Conservation (phyloP, 2,329 filamentous ascomycete genomes). For the Aspergillus candidus region DNA sequence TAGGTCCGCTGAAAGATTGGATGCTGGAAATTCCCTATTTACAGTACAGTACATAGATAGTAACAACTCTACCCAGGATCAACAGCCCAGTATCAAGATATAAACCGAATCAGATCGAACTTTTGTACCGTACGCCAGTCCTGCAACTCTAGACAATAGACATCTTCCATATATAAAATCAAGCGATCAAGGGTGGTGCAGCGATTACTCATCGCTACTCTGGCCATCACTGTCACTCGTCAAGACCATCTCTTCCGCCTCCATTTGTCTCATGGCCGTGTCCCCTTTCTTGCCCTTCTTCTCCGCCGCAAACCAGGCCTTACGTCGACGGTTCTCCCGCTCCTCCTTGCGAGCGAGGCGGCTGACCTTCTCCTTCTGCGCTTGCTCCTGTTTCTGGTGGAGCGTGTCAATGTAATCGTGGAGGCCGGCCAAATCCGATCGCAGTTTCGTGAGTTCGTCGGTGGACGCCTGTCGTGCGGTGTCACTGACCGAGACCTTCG, state of each 20-base stretch:
- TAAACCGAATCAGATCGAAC: no score
- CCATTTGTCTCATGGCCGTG: constrained; percentile 33
- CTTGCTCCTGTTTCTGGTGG: constrained; percentile 33
- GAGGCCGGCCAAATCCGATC: constrained; percentile 28
- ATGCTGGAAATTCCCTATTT: no score
- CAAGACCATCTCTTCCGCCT: constrained; percentile 27
- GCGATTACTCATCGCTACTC: constrained; percentile 24
- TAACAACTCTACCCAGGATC: no score
- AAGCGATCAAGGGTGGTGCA: neutral
- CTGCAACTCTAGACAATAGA: no score
- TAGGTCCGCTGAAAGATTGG: no score
- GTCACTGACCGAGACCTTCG: constrained; percentile 31
- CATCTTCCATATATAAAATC: no score
- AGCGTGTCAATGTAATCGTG: constrained; percentile 36
- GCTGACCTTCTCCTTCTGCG: constrained; percentile 26
- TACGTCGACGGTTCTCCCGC: constrained; percentile 33
- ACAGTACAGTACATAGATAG: no score
- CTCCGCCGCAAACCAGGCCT: constrained; percentile 42
- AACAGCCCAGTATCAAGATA: no score
- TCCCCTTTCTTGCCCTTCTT: constrained; percentile 40
- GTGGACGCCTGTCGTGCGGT: constrained; percentile 30
- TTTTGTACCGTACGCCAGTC: no score
- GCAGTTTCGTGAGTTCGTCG: constrained; percentile 33
- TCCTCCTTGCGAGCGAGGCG: constrained; percentile 36
- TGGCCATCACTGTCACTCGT: constrained; percentile 34